These are phyloP conservation scores for Botrytis fabae DNA, from an alignment of 2,329 filamentous ascomycete species.

Conservation along the genomic window DNA sequence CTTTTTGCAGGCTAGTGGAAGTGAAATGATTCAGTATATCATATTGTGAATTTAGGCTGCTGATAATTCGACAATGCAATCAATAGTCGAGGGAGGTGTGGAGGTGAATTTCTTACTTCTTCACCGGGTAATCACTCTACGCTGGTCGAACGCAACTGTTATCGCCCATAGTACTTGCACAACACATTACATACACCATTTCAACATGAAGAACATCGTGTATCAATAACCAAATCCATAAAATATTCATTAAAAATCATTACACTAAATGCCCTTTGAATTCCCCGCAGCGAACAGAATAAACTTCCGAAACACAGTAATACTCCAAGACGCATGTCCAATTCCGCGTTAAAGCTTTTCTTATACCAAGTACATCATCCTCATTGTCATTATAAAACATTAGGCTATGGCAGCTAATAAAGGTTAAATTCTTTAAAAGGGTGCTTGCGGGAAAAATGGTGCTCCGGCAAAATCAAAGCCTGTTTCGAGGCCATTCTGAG, in stretches of 20 bases:
- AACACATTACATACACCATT: background rate
- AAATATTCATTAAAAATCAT: background rate
- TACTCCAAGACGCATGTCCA: background rate
- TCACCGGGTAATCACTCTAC: background rate
- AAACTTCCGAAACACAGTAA: background rate
- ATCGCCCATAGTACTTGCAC: background rate
- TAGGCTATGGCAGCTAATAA: background rate
- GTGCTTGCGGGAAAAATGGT: conserved; percentile 16
- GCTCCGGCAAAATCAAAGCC: conserved; percentile 20
- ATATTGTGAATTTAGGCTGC: no score
- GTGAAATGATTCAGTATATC: no score
- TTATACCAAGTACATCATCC: background rate
- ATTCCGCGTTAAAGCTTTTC: background rate
- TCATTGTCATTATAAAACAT: background rate
- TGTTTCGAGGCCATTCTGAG: conserved; percentile 16
- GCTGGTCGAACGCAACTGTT: background rate
- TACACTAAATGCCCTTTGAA: background rate
- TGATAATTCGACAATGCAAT: no score
- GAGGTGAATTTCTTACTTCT: no score
- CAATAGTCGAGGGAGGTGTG: no score
- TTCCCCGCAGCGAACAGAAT: background rate
- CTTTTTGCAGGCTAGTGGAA: no score
- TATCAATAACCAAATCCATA: background rate
- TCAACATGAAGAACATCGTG: background rate
- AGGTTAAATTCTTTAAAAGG: background rate